Percentiles rank a stretch among this genome's conserved stretches.
Evolutionary conservation across 345 rosid genomes (phyloP).

Genomic region (Eucalyptus sp.): DNA sequence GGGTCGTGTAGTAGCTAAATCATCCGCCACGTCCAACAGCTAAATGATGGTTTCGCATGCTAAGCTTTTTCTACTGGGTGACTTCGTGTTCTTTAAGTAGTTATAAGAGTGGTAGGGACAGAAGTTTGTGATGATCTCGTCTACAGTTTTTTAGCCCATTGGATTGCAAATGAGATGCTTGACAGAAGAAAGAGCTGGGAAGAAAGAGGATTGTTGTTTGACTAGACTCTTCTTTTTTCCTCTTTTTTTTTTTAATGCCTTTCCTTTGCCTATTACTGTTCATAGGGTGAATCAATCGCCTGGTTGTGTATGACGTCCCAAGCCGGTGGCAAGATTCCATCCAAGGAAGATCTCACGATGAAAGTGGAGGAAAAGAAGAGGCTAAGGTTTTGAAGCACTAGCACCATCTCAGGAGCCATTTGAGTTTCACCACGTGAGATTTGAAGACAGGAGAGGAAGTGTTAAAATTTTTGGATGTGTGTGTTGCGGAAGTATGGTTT

Average conservation of each 20-base stretch:
- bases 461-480: too few species aligned
- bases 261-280: background rate
- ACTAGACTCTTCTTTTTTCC: background rate
- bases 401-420: background rate
- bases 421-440: background rate
- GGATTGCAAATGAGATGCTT: background rate
- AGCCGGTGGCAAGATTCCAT: constrained; percentile 25
- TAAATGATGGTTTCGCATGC: background rate
- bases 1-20: background rate
- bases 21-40: background rate
- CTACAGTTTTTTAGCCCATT: background rate
- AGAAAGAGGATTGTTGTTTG: background rate
- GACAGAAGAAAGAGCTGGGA: background rate
- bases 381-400: constrained; percentile 22
- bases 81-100: background rate
- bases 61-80: background rate
- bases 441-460: background rate
- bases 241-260: background rate
- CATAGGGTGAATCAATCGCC: constrained; percentile 57
- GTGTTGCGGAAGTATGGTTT: too few species aligned
- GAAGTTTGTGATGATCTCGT: background rate
- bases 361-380: constrained; percentile 45
- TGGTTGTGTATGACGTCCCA: constrained; percentile 42
- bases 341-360: constrained; percentile 37
- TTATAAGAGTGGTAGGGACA: background rate